Percentiles rank a stretch among this genome's conserved stretches.
These are phyloP conservation scores for Euphorbia schlechtendalii DNA, from an alignment of 441 rosid species.

Conservation along the genomic window DNA sequence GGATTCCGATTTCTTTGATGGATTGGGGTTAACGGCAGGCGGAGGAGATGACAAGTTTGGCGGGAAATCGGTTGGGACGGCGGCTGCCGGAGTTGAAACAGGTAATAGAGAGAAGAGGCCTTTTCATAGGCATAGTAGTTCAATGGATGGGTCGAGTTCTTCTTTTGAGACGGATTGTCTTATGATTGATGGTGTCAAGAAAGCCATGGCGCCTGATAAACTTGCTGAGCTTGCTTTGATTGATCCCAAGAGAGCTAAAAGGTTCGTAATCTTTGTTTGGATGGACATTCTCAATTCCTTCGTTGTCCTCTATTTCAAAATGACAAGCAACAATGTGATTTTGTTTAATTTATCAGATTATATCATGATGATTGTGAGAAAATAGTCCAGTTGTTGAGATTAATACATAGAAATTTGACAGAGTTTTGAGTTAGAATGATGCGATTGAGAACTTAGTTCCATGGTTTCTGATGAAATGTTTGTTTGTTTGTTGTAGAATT, in stretches of 20 bases:
- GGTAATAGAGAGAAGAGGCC: slow-evolving; percentile 38
- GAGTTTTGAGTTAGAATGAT: no score
- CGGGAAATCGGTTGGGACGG: slow-evolving; percentile 22
- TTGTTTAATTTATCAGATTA: no score
- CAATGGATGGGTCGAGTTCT: slow-evolving; percentile 66
- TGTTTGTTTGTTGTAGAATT: slow-evolving; percentile 51
- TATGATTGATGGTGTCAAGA: slow-evolving; percentile 58
- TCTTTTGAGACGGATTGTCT: slow-evolving; percentile 42
- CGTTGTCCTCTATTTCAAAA: no score
- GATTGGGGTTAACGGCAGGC: slow-evolving; percentile 28
- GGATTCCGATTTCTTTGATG: slow-evolving; percentile 82
- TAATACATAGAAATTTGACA: no score
- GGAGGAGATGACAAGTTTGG: slow-evolving; percentile 30
- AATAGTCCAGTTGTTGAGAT: no score
- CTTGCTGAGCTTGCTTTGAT: slow-evolving; percentile 79
- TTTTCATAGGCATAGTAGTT: slow-evolving; percentile 65
- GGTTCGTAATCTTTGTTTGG: no score
- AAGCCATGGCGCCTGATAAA: slow-evolving; percentile 71
- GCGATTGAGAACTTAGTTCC: no score
- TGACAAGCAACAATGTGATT: no score
- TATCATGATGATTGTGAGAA: no score
- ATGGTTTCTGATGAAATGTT: slow-evolving; percentile 11
- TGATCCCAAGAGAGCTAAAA: slow-evolving; percentile 95
- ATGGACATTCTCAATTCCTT: no score
- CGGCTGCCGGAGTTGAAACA: slow-evolving; percentile 20